Evolutionary conservation across 495 filamentous ascomycete genomes (phyloP).

Genomic region (Parmelia sp.): DNA sequence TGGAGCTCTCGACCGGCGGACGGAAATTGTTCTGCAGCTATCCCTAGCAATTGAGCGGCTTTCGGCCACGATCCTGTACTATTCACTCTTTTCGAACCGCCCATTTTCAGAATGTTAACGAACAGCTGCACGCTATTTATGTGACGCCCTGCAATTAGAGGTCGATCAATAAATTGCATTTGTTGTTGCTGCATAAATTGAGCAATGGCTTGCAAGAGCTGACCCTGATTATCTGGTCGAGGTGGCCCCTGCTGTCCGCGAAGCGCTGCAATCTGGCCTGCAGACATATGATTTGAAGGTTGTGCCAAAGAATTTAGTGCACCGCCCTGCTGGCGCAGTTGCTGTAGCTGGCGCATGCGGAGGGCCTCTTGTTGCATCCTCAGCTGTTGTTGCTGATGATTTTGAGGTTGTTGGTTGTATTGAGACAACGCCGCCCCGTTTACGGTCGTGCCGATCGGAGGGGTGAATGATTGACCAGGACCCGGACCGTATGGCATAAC

Average conservation of each 20-base stretch:
- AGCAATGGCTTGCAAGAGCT: constrained; percentile 68
- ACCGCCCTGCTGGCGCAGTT: constrained; percentile 34
- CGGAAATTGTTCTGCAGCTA: constrained; percentile 58
- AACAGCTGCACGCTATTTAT: constrained; percentile 72
- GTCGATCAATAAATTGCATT: constrained; percentile 62
- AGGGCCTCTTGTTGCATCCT: constrained; percentile 28
- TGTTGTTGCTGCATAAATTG: constrained; percentile 65
- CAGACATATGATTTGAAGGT: constrained; percentile 24
- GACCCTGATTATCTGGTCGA: constrained; percentile 52
- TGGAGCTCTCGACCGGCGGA: constrained; percentile 62
- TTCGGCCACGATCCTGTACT: constrained; percentile 62
- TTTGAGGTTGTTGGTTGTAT: constrained; percentile 43
- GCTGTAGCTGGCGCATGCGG: constrained; percentile 58
- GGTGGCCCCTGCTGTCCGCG: constrained; percentile 57
- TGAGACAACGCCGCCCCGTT: constrained; percentile 27
- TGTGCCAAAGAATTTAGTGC: constrained; percentile 44
- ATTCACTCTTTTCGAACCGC: constrained; percentile 70
- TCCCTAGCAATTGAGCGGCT: constrained; percentile 60
- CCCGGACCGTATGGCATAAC: constrained; percentile 39
- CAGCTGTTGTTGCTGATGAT: constrained; percentile 40
- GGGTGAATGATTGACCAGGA: constrained; percentile 36
- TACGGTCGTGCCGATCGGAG: constrained; percentile 36
- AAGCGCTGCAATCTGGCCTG: constrained; percentile 43
- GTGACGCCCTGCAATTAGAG: constrained; percentile 60
- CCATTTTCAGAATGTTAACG: constrained; percentile 63